Evolutionary conservation across 768 basidiomycete species (phyloP), one percentile per base, ranked within the genome.

Genomic region (Leccinum rimulosum): DNA sequence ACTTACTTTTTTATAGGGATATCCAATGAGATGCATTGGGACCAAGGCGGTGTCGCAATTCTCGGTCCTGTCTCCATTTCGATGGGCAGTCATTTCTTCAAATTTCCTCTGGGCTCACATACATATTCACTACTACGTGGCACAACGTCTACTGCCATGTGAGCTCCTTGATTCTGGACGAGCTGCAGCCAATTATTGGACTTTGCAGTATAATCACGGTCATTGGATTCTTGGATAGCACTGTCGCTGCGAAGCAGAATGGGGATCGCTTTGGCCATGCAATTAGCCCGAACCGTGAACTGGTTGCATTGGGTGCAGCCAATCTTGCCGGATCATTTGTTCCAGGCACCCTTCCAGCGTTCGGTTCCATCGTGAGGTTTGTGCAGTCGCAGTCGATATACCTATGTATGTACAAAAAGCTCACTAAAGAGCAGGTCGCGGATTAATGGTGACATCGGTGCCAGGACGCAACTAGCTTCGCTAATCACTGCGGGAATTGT

Each of bases 201-300:
- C 19, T 43, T 47, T 19, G 33, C 64, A 91, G 89, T 33, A 70
- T 94, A 54, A 88, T 92, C 52, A 84, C 90, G 0, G 81, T 96
- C 45, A 82, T 93, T 22, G 97, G 97, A 1, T 97, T 95, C 71
- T 77, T 99, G 60, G 96, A 99, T 71, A 93, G 90, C 60, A 94
- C 97, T 61, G 93, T 95, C 3, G 91, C 95, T 0, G 96, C 96
- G 3, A 97, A 98, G 68, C 95, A 98, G 71, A 95, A 91, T 60
- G 85, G 86, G 0, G 82, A 85, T 4, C 86, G 87, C 12, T 98
- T 88, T 68, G 90, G 92, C 3, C 88, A 98, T 70, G 83, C 90
- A 0, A 90, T 98, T 62, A 91, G 86, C 62, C 93, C 95, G 0
- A 99, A 98, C 70, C 88, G 97, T 30, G 97, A 99, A 69, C 80